phyloP scores from a whole-genome alignment of 768 basidiomycete genomes.

The Leucosporidium creatinivorum region DNA sequence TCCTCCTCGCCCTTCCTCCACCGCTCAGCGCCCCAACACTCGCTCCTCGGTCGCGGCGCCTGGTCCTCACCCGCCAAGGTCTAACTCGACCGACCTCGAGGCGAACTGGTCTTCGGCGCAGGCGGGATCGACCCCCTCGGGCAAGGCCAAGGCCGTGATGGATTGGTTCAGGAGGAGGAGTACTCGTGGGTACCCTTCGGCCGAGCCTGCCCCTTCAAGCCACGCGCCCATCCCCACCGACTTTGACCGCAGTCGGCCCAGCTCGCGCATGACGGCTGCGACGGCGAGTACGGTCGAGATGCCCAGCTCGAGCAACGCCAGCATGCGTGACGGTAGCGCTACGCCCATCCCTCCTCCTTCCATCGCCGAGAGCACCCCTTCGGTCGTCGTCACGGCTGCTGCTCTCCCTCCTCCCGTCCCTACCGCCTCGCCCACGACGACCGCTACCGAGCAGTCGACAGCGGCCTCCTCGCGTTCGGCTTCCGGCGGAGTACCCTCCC shows the following conservation, averaged over 20 bases:
- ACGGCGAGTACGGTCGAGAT: background rate
- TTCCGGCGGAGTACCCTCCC: conserved; percentile 9
- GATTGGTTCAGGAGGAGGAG: conserved; percentile 74
- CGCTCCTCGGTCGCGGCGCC: background rate
- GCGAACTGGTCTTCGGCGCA: conserved; percentile 20
- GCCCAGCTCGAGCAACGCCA: background rate
- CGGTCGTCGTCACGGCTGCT: conserved; percentile 33
- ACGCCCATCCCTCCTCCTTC: conserved; percentile 34
- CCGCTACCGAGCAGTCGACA: background rate
- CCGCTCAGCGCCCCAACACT: conserved; percentile 4
- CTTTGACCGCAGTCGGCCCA: conserved; percentile 16
- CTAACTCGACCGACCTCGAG: conserved; percentile 21
- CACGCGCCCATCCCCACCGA: conserved; percentile 28
- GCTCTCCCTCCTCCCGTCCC: conserved; percentile 7
- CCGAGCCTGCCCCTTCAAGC: background rate
- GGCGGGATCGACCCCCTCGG: conserved; percentile 48
- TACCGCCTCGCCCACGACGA: conserved; percentile 4
- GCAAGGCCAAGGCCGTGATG: conserved; percentile 92
- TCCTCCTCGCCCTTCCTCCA: background rate
- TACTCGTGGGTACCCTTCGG: conserved; percentile 5
- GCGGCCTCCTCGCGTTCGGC: conserved; percentile 18
- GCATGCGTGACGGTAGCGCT: background rate
- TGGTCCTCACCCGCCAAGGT: too few relatives aligned
- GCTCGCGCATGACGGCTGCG: background rate
- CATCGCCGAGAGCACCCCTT: conserved; percentile 10